Conservation (phyloP, 331 rosid genomes). For the Telfairia occidentalis region DNA sequence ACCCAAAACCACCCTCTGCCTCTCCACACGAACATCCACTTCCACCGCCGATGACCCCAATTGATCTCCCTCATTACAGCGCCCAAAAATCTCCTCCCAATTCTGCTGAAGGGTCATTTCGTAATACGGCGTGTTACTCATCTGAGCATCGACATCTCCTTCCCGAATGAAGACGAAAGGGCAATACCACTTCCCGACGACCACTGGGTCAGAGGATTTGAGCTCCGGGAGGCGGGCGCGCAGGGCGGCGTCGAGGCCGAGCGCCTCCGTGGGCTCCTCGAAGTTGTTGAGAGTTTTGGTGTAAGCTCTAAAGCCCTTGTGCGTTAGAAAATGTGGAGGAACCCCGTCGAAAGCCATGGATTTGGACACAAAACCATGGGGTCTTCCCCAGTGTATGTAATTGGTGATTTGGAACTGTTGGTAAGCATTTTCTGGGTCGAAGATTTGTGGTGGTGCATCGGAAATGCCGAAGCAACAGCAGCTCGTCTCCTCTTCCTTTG, state of each 20-base stretch:
- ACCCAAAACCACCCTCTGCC: conserved; percentile 8
- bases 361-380: conserved; percentile 37
- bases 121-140: conserved; percentile 46
- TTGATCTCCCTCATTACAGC: background rate
- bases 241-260: conserved; percentile 33
- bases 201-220: conserved; percentile 21
- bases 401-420: conserved; percentile 36
- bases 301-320: conserved; percentile 39
- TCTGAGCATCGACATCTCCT: conserved; percentile 26
- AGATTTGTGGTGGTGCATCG: conserved; percentile 28
- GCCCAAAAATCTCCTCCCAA: conserved; percentile 47
- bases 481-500: conserved; percentile 34
- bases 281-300: conserved; percentile 24
- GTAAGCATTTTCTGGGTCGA: conserved; percentile 26
- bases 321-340: conserved; percentile 44
- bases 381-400: background rate
- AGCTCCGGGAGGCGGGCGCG: conserved; percentile 31
- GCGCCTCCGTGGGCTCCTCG: conserved; percentile 31
- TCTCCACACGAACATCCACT: background rate
- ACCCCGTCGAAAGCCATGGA: conserved; percentile 35
- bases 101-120: conserved; percentile 62
- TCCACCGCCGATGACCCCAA: background rate
- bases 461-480: conserved; percentile 24
- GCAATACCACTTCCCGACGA: conserved; percentile 76
- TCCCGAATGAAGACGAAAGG: conserved; percentile 73